phyloP scores from a whole-genome alignment of 192 early-diverging fungal genomes.

The Podila epicladia region DNA sequence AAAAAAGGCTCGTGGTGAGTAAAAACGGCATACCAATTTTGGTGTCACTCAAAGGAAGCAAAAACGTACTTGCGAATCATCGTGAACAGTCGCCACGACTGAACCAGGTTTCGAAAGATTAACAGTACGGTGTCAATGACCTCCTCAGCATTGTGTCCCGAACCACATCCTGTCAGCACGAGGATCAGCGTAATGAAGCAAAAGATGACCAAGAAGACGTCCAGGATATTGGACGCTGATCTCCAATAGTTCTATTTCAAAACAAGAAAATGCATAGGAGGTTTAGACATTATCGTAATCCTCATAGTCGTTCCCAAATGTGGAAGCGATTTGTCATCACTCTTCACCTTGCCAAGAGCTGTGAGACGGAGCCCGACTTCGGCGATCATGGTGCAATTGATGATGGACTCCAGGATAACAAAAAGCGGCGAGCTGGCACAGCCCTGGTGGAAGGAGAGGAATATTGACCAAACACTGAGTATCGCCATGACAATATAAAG shows the following conservation, averaged over 20 bases:
- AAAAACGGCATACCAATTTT: neutral
- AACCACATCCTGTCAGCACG: constrained; percentile 72
- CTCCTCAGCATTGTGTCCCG: constrained; percentile 69
- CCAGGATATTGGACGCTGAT: constrained; percentile 79
- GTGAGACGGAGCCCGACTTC: constrained; percentile 74
- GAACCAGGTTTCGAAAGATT: constrained; percentile 77
- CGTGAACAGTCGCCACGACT: constrained; percentile 72
- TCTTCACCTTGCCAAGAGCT: constrained; percentile 67
- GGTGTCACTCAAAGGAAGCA: neutral
- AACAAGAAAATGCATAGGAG: neutral
- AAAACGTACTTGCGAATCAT: constrained; percentile 69
- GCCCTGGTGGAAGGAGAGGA: constrained; percentile 52
- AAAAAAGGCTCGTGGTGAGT: neutral
- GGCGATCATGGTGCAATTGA: constrained; percentile 80
- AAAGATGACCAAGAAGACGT: constrained; percentile 73
- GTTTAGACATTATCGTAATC: too few relatives aligned
- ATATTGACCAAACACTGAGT: constrained; percentile 60
- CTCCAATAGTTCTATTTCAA: constrained; percentile 61
- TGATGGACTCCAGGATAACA: constrained; percentile 73
- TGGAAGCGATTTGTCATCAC: neutral
- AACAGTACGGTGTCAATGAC: constrained; percentile 76
- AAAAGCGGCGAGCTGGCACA: constrained; percentile 67
- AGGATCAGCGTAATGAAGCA: constrained; percentile 76
- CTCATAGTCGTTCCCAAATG: too few relatives aligned
- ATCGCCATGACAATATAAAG: constrained; percentile 61